Percentiles rank a stretch among this genome's conserved stretches.
Evolutionary conservation across 371 early-diverging fungal genomes (phyloP).

Genomic region (Mortierella sp.): DNA sequence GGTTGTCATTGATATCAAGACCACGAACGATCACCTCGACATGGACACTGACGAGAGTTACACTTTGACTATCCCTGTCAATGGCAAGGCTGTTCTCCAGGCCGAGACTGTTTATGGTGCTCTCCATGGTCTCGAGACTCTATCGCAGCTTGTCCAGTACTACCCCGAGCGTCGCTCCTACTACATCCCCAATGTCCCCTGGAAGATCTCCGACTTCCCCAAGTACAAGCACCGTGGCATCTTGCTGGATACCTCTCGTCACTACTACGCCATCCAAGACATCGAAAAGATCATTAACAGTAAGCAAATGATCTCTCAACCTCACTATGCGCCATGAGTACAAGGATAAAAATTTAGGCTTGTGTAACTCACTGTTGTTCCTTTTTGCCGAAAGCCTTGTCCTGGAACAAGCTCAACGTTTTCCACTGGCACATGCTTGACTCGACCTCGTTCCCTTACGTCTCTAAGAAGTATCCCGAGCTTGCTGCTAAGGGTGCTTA

Average conservation of each 20-base stretch:
- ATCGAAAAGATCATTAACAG: constrained; percentile 64
- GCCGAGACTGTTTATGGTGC: constrained; percentile 80
- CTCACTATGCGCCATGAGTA: constrained; percentile 10
- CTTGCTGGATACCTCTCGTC: constrained; percentile 79
- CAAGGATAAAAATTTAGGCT: constrained; percentile 30
- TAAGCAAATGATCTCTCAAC: constrained; percentile 13
- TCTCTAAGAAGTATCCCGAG: constrained; percentile 62
- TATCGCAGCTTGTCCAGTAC: constrained; percentile 72
- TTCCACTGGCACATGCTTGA: constrained; percentile 89
- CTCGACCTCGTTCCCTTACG: constrained; percentile 79
- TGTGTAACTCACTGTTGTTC: constrained; percentile 61
- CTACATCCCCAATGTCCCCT: constrained; percentile 60
- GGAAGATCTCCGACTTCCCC: constrained; percentile 73
- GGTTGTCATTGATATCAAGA: constrained; percentile 29
- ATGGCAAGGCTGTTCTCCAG: constrained; percentile 59
- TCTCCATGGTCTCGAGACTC: constrained; percentile 79
- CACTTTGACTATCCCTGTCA: constrained; percentile 59
- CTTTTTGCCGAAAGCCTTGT: constrained; percentile 65
- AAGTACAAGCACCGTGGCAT: constrained; percentile 77
- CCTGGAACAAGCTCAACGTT: constrained; percentile 83
- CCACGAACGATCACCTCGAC: constrained; percentile 37
- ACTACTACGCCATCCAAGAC: constrained; percentile 72
- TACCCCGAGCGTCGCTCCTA: constrained; percentile 35
- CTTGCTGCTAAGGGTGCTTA: constrained; percentile 66
- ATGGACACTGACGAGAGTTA: constrained; percentile 74